phyloP scores from a whole-genome alignment of 805 yeast species.

The Kuraishia ogatae region DNA sequence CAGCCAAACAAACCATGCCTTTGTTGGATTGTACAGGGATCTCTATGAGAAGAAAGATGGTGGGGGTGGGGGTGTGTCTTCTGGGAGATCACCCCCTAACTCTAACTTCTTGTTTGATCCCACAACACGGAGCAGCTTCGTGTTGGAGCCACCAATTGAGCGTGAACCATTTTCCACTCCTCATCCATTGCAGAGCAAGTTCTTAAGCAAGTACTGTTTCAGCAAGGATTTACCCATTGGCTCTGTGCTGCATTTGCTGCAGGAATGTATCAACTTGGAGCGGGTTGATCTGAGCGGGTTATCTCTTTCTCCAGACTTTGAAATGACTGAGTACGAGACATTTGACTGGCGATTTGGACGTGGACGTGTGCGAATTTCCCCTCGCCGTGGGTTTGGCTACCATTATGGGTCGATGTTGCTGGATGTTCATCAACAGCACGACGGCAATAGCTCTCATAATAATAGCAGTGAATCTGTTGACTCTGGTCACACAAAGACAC shows the following conservation, averaged over 20 bases:
- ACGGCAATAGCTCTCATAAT: neutral
- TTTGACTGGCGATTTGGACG: slow-evolving; percentile 20
- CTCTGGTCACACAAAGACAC: neutral
- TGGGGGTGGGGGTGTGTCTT: too few species aligned
- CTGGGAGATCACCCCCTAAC: neutral
- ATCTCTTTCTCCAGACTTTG: slow-evolving; percentile 61
- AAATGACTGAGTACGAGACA: slow-evolving; percentile 28
- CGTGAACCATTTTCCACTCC: slow-evolving; percentile 23
- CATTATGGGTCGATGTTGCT: slow-evolving; percentile 2
- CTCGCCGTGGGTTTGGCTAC: neutral
- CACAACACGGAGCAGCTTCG: neutral
- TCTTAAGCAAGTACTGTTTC: slow-evolving; percentile 51
- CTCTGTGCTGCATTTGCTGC: slow-evolving; percentile 55
- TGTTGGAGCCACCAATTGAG: neutral
- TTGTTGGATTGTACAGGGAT: neutral
- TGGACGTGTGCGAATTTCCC: neutral
- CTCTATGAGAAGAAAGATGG: neutral
- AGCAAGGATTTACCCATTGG: slow-evolving; percentile 80
- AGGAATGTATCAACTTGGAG: slow-evolving; percentile 55
- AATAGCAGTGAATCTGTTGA: neutral
- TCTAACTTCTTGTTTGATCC: neutral
- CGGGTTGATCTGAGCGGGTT: slow-evolving; percentile 51
- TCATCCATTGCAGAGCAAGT: slow-evolving; percentile 59
- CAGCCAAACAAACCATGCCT: neutral
- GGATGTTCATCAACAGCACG: neutral